A percentile compares a stretch with the other conserved stretches of the same genome.
These are phyloP conservation scores for Erythrobasidium yunnanense DNA, from an alignment of 768 basidiomycete species.

Conservation along the genomic window DNA sequence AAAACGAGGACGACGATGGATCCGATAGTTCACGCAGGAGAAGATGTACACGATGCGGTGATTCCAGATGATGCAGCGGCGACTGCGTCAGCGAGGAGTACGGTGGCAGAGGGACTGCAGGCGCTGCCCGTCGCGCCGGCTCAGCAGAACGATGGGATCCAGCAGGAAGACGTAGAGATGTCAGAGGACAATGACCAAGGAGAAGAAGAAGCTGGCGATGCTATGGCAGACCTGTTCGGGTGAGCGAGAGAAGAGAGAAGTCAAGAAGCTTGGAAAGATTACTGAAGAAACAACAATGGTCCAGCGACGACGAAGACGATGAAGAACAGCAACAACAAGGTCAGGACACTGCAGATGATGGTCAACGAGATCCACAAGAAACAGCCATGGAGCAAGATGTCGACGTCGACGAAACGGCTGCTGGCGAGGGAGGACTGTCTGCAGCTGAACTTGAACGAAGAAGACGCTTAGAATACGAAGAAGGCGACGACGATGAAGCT, in stretches of 20 bases:
- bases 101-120: background rate
- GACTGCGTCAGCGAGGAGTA: background rate
- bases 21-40: background rate
- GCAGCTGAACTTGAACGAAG: constrained; percentile 29
- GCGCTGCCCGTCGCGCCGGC: constrained; percentile 5
- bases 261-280: too few relatives aligned
- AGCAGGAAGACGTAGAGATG: constrained; percentile 12
- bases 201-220: constrained; percentile 28
- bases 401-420: background rate
- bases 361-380: background rate
- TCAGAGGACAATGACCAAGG: constrained; percentile 6
- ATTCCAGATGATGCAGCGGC: constrained; percentile 2
- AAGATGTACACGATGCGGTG: background rate
- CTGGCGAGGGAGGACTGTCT: constrained; percentile 51
- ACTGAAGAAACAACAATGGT: background rate
- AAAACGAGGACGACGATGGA: background rate
- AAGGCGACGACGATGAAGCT: constrained; percentile 38
- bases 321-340: background rate
- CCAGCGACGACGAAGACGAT: constrained; percentile 14
- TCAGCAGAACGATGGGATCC: background rate
- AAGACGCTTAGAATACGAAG: constrained; percentile 41
- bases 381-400: background rate
- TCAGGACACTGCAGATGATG: background rate
- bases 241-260: background rate
- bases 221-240: constrained; percentile 34